phyloP scores from a whole-genome alignment of 179 eudicot species.

The Silene coronaria region DNA sequence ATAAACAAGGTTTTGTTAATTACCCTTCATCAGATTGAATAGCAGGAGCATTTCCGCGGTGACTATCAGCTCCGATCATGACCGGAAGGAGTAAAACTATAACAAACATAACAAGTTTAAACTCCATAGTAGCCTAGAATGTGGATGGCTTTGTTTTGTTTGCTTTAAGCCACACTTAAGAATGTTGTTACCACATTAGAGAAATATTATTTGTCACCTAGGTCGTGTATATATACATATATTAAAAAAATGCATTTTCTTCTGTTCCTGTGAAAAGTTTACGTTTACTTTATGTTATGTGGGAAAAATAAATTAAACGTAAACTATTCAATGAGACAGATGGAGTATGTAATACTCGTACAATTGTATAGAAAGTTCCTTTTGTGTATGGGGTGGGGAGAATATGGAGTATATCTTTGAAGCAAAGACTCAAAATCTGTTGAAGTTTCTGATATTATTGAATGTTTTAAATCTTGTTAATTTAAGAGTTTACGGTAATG shows the following conservation, averaged over 20 bases:
- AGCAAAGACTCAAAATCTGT: constrained; percentile 21
- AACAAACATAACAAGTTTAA: constrained; percentile 19
- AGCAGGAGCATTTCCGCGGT: constrained; percentile 9
- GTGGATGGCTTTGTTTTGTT: constrained; percentile 6
- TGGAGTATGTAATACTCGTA: too few species aligned
- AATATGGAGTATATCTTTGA: constrained; percentile 12
- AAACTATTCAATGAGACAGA: too few species aligned
- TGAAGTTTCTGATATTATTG: background rate
- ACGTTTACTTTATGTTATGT: too few species aligned
- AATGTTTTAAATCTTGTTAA: background rate
- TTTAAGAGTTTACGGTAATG: background rate
- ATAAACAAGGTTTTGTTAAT: background rate
- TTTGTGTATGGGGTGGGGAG: background rate
- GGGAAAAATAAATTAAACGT: too few species aligned
- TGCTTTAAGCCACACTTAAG: constrained; percentile 6
- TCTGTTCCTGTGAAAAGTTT: too few species aligned
- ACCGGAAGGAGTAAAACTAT: constrained; percentile 1
- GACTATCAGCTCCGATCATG: constrained; percentile 8
- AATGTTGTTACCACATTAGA: background rate
- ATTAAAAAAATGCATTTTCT: too few species aligned
- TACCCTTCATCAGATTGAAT: constrained; percentile 19
- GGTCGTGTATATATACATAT: constrained; percentile 4
- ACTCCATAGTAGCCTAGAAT: background rate
- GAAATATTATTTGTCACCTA: background rate
- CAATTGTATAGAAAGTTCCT: background rate